Percentiles rank a stretch among this genome's conserved stretches.
Conservation (phyloP, 306 rosid genomes). For the Gleditsia sinensis region DNA sequence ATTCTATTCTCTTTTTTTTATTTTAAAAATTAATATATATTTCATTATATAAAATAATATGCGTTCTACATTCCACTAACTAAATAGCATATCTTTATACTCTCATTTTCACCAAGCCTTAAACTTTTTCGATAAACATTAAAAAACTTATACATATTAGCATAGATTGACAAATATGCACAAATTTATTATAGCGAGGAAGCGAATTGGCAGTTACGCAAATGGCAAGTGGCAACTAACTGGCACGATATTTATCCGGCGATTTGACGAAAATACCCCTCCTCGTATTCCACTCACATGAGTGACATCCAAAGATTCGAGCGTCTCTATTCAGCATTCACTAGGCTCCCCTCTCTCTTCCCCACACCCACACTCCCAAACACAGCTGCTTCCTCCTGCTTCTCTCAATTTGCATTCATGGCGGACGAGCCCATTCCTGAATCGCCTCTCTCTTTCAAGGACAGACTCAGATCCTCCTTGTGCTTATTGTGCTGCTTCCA, state of each 20-base stretch:
- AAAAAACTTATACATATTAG: too few species aligned
- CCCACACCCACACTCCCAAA: neutral
- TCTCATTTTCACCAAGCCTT: too few species aligned
- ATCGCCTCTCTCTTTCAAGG: conserved; percentile 49
- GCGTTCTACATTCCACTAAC: too few species aligned
- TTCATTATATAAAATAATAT: too few species aligned
- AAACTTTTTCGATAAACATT: too few species aligned
- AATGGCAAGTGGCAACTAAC: neutral
- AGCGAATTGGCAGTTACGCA: neutral
- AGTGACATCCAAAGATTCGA: too few species aligned
- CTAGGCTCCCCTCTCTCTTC: neutral
- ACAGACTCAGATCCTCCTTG: conserved; percentile 54
- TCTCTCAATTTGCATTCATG: conserved; percentile 30
- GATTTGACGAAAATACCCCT: neutral
- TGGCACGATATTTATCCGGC: neutral
- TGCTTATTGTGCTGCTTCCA: conserved; percentile 49
- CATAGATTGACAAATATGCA: too few species aligned
- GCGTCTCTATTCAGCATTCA: conserved; percentile 30
- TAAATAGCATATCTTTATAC: too few species aligned
- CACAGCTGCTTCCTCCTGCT: neutral
- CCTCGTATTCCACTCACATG: too few species aligned
- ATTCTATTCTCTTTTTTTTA: too few species aligned
- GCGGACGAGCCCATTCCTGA: conserved; percentile 37
- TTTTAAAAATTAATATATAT: too few species aligned
- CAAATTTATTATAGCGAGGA: too few species aligned